A percentile compares a stretch with the other conserved stretches of the same genome.
These are phyloP conservation scores for Triticum urartu DNA, from an alignment of 176 grass and related monocot genomes.

Conservation along the genomic window DNA sequence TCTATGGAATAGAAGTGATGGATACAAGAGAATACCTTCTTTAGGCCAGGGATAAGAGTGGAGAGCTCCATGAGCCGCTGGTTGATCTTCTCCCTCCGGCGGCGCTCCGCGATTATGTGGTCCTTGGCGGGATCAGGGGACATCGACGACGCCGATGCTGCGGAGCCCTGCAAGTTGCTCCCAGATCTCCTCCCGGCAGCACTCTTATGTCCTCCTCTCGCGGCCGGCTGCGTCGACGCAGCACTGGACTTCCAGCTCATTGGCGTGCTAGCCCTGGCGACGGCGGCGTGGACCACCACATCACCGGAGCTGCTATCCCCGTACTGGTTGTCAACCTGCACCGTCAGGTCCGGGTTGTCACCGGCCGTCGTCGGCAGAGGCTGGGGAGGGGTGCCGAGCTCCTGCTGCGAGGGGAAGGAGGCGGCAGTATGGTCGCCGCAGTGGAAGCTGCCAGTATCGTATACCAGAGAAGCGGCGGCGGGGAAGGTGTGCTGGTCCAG, in stretches of 20 bases:
- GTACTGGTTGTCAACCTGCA: conserved; percentile 31
- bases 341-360: background rate
- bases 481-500: conserved; percentile 3
- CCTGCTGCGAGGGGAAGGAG: conserved; percentile 32
- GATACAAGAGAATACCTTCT: conserved; percentile 47
- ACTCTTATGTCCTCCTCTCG: background rate
- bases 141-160: background rate
- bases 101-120: conserved; percentile 71
- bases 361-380: background rate
- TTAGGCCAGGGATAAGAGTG: conserved; percentile 64
- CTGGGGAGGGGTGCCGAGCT: background rate
- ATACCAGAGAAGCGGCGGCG: background rate
- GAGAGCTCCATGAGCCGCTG: conserved; percentile 75
- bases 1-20: no score
- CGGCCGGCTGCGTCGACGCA: background rate
- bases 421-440: background rate
- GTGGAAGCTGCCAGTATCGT: background rate
- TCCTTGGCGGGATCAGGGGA: conserved; percentile 35
- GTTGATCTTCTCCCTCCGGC: conserved; percentile 78
- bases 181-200: background rate
- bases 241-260: background rate
- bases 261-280: background rate
- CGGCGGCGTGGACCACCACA: background rate
- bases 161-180: background rate
- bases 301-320: conserved; percentile 17